Base-by-base conservation (phyloP, 1,284 basidiomycete genomes). In the Trichosporon faecale region DNA sequence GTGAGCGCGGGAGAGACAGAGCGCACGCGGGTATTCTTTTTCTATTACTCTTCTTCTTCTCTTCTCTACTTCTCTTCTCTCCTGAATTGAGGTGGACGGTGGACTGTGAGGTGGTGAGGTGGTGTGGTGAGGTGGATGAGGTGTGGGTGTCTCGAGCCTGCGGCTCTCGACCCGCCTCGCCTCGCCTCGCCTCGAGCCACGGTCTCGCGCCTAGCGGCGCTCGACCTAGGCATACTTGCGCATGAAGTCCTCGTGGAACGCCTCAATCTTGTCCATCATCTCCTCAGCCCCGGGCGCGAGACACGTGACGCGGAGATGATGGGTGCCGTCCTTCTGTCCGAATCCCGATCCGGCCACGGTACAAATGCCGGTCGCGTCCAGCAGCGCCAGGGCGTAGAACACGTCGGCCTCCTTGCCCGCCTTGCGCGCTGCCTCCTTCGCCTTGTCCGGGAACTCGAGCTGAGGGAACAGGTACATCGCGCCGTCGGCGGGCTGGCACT, bases 291-390 rank as follows among this genome's bases (percentile, higher is more conserved):
- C 77, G 6, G 91, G 91, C 76, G 91, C 93, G 74, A 94, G 83
- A 74, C 91, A 92, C 16, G 92, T 94, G 81, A 94, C 80, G 29
- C 93, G 85, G 78, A 95, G 92, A 82, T 96, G 93, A 82, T 88
- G 89, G 79, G 93, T 89, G 44, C 90, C 91, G 69, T 91, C 89
- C 83, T 87, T 89, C 85, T 95, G 93, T 0, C 94, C 93, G 76
- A 96, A 95, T 5, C 94, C 94, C 66, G 89, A 90, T 0, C 94
- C 94, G 5, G 92, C 91, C 0, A 95, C 91, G 31, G 92, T 91
- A 75, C 93, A 95, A 74, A 95, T 94, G 9, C 94, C 94, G 0
- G 93, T 95, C 75, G 88, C 87, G 72, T 94, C 79, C 63, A 96
- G 85, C 68, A 96, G 79, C 72, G 87, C 88, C 64, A 94, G 85